These are phyloP conservation scores for Microascus cirrosus DNA, from an alignment of 2,329 filamentous ascomycete species.

Conservation along the genomic window DNA sequence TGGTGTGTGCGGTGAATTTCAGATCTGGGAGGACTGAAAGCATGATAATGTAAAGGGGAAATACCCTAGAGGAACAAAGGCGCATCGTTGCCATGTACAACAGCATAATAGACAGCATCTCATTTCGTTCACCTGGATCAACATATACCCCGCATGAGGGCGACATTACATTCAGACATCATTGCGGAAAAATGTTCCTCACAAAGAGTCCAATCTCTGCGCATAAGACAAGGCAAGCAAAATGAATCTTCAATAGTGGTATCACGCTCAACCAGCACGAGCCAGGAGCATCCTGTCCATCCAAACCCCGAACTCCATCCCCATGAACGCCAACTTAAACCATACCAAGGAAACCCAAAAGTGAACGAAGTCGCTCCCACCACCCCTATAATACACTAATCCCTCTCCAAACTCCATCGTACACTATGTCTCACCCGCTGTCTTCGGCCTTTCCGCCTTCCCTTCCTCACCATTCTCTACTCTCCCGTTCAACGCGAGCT, in stretches of 20 bases:
- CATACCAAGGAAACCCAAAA: not conserved
- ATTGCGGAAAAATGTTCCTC: not conserved
- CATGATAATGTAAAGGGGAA: not conserved
- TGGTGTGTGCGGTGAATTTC: not conserved
- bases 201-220: no score
- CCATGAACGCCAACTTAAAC: not conserved
- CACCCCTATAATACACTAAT: not conserved
- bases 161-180: not conserved
- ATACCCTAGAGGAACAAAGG: not conserved
- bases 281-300: not conserved
- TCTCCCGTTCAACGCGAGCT: slow-evolving; percentile 39
- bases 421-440: slow-evolving; percentile 15
- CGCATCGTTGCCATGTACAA: not conserved
- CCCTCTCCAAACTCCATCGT: not conserved
- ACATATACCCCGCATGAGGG: not conserved
- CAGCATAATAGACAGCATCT: not conserved
- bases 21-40: not conserved
- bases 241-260: not conserved
- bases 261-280: not conserved
- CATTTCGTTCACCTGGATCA: not conserved
- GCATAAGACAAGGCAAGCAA: not conserved
- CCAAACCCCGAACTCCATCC: not conserved
- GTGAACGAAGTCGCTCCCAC: not conserved
- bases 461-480: slow-evolving; percentile 1
- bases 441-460: slow-evolving; percentile 14